Conservation (phyloP, 78 protist genomes). For the Blattamonas nauphoetae region DNA sequence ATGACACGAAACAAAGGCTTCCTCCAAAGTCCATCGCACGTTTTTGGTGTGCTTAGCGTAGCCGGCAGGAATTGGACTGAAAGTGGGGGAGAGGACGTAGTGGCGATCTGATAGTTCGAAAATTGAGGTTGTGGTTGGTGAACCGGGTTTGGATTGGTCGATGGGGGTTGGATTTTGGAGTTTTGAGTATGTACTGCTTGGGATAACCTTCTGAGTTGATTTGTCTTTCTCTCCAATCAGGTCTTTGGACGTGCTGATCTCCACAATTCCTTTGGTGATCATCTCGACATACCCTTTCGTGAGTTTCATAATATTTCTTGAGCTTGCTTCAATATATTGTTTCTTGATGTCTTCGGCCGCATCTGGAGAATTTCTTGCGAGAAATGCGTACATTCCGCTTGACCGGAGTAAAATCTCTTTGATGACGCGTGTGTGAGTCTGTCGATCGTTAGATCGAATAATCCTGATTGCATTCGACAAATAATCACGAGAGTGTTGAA, state of each 20-base stretch:
- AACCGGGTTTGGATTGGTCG: neutral
- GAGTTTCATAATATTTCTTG: neutral
- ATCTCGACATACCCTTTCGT: neutral
- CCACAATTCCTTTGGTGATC: neutral
- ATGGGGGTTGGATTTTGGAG: neutral
- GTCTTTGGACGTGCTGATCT: neutral
- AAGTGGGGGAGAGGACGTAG: neutral
- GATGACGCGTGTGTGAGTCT: neutral
- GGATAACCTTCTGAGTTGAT: neutral
- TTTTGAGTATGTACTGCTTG: neutral
- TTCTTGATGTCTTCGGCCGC: neutral
- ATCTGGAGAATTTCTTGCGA: neutral
- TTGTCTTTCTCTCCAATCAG: neutral
- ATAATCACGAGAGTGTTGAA: neutral
- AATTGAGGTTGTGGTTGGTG: neutral
- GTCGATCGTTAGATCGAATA: neutral
- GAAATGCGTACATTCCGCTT: neutral
- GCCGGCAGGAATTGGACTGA: neutral
- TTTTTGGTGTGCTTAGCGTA: neutral
- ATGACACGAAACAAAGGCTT: neutral
- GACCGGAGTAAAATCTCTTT: neutral
- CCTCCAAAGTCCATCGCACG: neutral
- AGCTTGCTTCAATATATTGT: neutral
- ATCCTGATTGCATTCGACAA: neutral
- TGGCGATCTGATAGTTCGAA: neutral